phyloP scores from a whole-genome alignment of 345 rosid species.

The Raphanus raphanistrum region DNA sequence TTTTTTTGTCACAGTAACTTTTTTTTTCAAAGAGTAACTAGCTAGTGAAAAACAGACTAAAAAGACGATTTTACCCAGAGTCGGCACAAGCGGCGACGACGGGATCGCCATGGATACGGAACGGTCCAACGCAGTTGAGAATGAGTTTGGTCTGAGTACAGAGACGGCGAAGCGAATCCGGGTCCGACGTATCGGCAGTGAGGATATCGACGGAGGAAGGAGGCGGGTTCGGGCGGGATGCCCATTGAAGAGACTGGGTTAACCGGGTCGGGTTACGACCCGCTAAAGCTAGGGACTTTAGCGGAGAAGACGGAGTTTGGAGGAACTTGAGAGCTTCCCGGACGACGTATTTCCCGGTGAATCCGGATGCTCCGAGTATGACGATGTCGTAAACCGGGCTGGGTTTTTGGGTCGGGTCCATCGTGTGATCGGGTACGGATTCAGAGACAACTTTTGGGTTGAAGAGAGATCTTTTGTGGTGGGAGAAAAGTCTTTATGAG shows the following conservation, averaged over 20 bases:
- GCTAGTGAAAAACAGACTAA: background rate
- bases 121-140: slow-evolving; percentile 90
- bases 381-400: slow-evolving; percentile 49
- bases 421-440: slow-evolving; percentile 30
- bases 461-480: background rate
- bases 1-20: too few relatives aligned
- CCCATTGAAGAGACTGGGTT: slow-evolving; percentile 66
- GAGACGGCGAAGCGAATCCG: slow-evolving; percentile 68
- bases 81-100: slow-evolving; percentile 80
- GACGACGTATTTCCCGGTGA: slow-evolving; percentile 73
- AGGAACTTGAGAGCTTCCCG: slow-evolving; percentile 75
- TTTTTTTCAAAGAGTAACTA: too few relatives aligned
- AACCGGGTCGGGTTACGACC: slow-evolving; percentile 71
- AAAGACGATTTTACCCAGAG: slow-evolving; percentile 49
- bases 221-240: slow-evolving; percentile 57
- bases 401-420: slow-evolving; percentile 25
- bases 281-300: slow-evolving; percentile 72
- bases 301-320: slow-evolving; percentile 55
- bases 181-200: slow-evolving; percentile 68
- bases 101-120: slow-evolving; percentile 69
- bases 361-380: slow-evolving; percentile 80
- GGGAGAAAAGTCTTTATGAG: background rate
- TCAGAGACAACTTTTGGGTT: background rate
- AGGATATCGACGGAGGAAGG: slow-evolving; percentile 59
- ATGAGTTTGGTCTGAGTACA: slow-evolving; percentile 67